Conservation (phyloP, 2,329 filamentous ascomycete species). For the Alternaria gaisen region DNA sequence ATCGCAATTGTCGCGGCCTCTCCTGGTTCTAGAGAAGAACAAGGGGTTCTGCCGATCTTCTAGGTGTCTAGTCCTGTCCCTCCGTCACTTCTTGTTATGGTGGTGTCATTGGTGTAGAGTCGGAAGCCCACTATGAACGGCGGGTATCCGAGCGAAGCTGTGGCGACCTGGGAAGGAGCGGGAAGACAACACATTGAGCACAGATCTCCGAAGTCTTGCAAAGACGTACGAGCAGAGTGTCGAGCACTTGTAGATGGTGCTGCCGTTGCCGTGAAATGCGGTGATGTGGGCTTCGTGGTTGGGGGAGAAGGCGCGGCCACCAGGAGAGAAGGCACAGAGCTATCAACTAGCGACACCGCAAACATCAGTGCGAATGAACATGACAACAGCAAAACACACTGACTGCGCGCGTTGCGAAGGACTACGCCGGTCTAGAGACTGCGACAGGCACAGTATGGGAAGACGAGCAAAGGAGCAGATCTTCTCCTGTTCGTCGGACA, state of each 20-base stretch:
- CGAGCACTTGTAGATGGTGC: neutral
- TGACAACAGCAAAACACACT: neutral
- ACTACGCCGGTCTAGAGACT: neutral
- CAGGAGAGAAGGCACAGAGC: neutral
- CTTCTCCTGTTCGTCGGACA: neutral
- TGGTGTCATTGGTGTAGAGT: neutral
- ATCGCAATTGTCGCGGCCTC: neutral
- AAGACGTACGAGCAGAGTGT: neutral
- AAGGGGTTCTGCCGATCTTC: neutral
- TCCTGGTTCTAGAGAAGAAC: neutral
- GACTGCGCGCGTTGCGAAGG: neutral
- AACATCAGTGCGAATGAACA: neutral
- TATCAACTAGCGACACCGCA: slow-evolving; percentile 2
- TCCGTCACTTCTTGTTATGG: neutral
- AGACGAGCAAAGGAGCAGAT: neutral
- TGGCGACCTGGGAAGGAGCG: neutral
- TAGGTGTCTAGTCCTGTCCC: too few species aligned
- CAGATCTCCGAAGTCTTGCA: neutral
- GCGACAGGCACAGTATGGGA: neutral
- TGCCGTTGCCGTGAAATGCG: neutral
- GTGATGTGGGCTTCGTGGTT: neutral
- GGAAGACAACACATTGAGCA: neutral
- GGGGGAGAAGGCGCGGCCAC: neutral
- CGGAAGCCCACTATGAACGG: neutral
- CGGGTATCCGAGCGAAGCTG: slow-evolving; percentile 1